Evolutionary conservation across 257 asterid genomes (phyloP).

Genomic region (Echium plantagineum): DNA sequence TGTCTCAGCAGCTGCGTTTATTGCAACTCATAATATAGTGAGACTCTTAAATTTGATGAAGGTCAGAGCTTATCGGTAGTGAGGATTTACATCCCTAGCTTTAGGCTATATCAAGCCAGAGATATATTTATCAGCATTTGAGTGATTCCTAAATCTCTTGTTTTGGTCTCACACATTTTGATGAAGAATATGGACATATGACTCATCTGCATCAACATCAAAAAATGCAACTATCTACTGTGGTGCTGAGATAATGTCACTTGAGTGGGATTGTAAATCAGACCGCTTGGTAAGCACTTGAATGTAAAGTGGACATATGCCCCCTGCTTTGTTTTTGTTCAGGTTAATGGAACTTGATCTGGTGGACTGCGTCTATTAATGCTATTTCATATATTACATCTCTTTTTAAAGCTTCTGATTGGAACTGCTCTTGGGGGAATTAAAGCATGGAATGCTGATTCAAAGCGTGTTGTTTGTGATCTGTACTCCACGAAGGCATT

Average conservation of each 20-base stretch:
- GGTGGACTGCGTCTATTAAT: slow-evolving; percentile 21
- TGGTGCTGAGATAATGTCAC: slow-evolving; percentile 92
- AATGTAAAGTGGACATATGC: slow-evolving; percentile 12
- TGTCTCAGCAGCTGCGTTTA: neutral
- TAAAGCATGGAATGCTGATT: slow-evolving; percentile 95
- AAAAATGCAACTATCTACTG: slow-evolving; percentile 97
- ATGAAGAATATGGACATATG: slow-evolving; percentile 93
- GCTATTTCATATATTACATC: slow-evolving; percentile 22
- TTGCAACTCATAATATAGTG: neutral
- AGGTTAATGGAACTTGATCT: slow-evolving; percentile 11
- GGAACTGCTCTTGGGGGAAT: slow-evolving; percentile 98
- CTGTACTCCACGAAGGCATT: slow-evolving; percentile 56
- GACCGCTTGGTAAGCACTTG: slow-evolving; percentile 62
- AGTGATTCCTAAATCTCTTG: slow-evolving; percentile 1
- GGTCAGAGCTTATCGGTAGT: neutral
- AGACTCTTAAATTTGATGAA: neutral
- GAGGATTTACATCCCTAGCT: no score
- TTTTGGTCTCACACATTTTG: slow-evolving; percentile 13
- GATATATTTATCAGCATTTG: neutral
- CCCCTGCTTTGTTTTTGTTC: slow-evolving; percentile 11
- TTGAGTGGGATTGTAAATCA: slow-evolving; percentile 98
- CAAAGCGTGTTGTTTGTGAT: slow-evolving; percentile 95
- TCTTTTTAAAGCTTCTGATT: slow-evolving; percentile 73
- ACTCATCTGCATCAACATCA: slow-evolving; percentile 64
- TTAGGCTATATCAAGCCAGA: neutral